These are phyloP conservation scores for Striga hermonthica DNA, from an alignment of 305 asterid genomes.

Conservation along the genomic window DNA sequence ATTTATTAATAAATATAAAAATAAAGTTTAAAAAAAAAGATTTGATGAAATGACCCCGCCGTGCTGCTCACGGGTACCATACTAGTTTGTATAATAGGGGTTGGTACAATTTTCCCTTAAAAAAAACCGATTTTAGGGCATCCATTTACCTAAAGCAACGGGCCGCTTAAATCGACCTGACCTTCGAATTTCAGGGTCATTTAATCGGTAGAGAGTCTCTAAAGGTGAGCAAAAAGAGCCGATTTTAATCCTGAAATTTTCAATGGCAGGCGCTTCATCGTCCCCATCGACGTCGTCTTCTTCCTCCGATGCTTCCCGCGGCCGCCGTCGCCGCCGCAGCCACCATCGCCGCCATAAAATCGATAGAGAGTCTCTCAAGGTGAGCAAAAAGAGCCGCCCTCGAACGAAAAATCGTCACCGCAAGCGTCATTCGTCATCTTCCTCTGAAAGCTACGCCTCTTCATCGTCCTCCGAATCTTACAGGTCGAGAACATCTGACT, in stretches of 20 bases:
- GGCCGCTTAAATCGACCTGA: too few relatives aligned
- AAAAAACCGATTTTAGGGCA: too few relatives aligned
- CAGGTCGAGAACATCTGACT: conserved; percentile 41
- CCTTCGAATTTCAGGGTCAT: too few relatives aligned
- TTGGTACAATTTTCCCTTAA: too few relatives aligned
- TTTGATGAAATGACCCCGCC: too few relatives aligned
- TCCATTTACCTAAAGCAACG: too few relatives aligned
- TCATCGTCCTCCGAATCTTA: conserved; percentile 57
- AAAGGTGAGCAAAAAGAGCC: conserved; percentile 60
- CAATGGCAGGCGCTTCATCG: conserved; percentile 59
- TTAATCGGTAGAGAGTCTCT: conserved; percentile 45
- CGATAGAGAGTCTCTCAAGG: conserved; percentile 50
- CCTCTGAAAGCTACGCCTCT: conserved; percentile 52
- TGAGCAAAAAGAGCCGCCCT: conserved; percentile 62
- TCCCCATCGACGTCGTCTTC: conserved; percentile 51
- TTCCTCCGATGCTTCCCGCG: conserved; percentile 43
- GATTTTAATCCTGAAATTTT: conserved; percentile 23
- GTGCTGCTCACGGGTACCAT: too few relatives aligned
- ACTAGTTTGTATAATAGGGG: too few relatives aligned
- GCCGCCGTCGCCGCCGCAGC: conserved; percentile 42
- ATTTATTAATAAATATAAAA: too few relatives aligned
- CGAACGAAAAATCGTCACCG: conserved; percentile 59
- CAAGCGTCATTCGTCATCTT: conserved; percentile 56
- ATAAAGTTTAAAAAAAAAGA: too few relatives aligned
- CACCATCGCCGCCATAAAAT: conserved; percentile 41